Evolutionary conservation across 1,284 basidiomycete species (phyloP), one percentile per base, ranked within the genome.

Genomic region (Schizopora paradoxa): DNA sequence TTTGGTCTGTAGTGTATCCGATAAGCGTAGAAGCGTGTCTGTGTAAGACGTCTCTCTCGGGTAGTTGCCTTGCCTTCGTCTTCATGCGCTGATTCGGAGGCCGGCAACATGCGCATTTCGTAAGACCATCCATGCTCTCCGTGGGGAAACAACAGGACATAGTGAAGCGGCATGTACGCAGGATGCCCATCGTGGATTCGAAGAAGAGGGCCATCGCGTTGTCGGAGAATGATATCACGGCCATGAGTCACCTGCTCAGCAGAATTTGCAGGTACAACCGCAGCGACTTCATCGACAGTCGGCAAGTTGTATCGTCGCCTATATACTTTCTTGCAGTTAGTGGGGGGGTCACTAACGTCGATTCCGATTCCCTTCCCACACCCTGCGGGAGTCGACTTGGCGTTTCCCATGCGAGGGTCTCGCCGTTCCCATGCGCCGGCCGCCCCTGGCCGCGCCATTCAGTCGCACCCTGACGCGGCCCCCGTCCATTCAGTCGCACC

Each of bases 41-140:
- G 56, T 1, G 64, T 58, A 0, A 69, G 26, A 6, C 55, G 51
- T n/a, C n/a, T n/a, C n/a, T n/a, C 6, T 35, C n/a, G 40, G 45
- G 16, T 18, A 25, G 6, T 37, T 41, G 6, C 31, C 34, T 31
- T 28, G 4, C 19, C 11, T n/a, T n/a, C 13, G 14, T 31, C 43
- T 28, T 39, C 38, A 25, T 7, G 36, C 27, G 29, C 5, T 31
- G n/a, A n/a, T n/a, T n/a, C n/a, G n/a, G n/a, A n/a, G n/a, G 21
- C 21, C 2, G 13, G 16, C 14, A 36, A 21, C 2, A 57, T 33
- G 0, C 40, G 49, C 14, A 72, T 54, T 0, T 61, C 28, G 3
- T 53, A 32, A 52, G 68, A 58, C 70, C 70, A 76, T 1, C 71
- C 71, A 33, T 56, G 37, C 26, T 66, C 57, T 1, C 66, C 71